Evolutionary conservation across 805 yeast species (phyloP).

Genomic region (Starmera dryadoides): DNA sequence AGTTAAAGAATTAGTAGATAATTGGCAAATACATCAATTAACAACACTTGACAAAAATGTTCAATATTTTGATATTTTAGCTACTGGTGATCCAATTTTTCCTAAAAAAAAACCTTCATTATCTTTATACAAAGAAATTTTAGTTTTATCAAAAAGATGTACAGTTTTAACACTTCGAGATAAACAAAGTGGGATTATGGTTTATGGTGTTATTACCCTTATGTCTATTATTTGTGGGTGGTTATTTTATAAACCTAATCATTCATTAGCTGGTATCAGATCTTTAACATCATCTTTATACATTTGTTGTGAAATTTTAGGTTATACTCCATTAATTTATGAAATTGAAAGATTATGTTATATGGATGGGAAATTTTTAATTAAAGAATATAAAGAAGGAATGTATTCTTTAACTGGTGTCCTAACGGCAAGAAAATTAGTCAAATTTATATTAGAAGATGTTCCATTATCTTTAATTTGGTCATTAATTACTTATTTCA

Average conservation of each 20-base stretch:
- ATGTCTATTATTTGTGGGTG: slow-evolving; percentile 66
- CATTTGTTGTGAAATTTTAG: slow-evolving; percentile 44
- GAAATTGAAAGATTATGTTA: slow-evolving; percentile 53
- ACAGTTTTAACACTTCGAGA: slow-evolving; percentile 43
- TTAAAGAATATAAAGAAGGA: slow-evolving; percentile 61
- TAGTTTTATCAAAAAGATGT: slow-evolving; percentile 38
- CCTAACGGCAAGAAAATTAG: slow-evolving; percentile 52
- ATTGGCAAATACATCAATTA: slow-evolving; percentile 21
- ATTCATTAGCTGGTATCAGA: slow-evolving; percentile 56
- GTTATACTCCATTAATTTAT: slow-evolving; percentile 47
- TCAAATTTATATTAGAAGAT: slow-evolving; percentile 65
- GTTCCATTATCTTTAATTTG: slow-evolving; percentile 52
- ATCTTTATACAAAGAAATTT: slow-evolving; percentile 35
- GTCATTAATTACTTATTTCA: slow-evolving; percentile 59
- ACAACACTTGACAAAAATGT: background rate
- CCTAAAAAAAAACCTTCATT: slow-evolving; percentile 11
- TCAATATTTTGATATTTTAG: slow-evolving; percentile 6
- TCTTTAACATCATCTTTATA: slow-evolving; percentile 48
- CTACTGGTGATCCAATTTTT: background rate
- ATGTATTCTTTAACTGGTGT: slow-evolving; percentile 58
- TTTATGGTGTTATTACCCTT: slow-evolving; percentile 39
- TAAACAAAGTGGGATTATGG: slow-evolving; percentile 36
- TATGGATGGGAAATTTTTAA: slow-evolving; percentile 46
- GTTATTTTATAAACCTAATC: slow-evolving; percentile 63
- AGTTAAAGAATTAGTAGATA: slow-evolving; percentile 20